Evolutionary conservation across 768 basidiomycete genomes (phyloP).

Genomic region (Cubamyces sp.): DNA sequence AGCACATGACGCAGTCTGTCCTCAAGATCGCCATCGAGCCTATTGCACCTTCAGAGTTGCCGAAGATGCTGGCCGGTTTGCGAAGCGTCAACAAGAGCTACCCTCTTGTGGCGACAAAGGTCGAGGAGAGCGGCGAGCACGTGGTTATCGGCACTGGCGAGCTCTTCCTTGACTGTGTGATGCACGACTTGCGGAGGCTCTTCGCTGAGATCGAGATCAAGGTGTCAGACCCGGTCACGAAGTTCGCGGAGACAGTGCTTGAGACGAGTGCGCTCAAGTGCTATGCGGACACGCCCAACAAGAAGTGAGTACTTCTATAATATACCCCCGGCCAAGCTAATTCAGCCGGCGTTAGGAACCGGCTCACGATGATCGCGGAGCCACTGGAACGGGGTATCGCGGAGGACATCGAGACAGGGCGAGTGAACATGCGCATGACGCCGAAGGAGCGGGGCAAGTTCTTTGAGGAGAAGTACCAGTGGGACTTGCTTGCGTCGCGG

Average conservation of each 20-base stretch:
- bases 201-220: constrained; percentile 99
- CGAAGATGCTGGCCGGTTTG: constrained; percentile 97
- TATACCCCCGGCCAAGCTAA: constrained; percentile 1
- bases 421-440: constrained; percentile 93
- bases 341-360: constrained; percentile 65
- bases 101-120: constrained; percentile 91
- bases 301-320: constrained; percentile 68
- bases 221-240: constrained; percentile 97
- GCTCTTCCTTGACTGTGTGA: constrained; percentile 92
- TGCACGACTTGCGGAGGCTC: constrained; percentile 91
- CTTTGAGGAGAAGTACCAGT: constrained; percentile 97
- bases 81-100: constrained; percentile 98
- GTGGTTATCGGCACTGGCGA: constrained; percentile 97
- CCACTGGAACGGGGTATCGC: constrained; percentile 95
- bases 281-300: constrained; percentile 99
- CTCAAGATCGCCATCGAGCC: constrained; percentile 99
- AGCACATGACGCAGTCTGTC: constrained; percentile 96
- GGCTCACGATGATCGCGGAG: constrained; percentile 98
- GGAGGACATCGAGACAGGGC: constrained; percentile 93
- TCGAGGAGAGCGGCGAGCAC: constrained; percentile 98
- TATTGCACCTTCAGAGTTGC: constrained; percentile 94
- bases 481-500: constrained; percentile 95
- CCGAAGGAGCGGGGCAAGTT: constrained; percentile 94
- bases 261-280: constrained; percentile 98
- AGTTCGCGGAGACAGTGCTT: constrained; percentile 97